Evolutionary conservation across 73 alveolate species (phyloP), one percentile per base, ranked within the genome.

Genomic region (Urostyla sp.): DNA sequence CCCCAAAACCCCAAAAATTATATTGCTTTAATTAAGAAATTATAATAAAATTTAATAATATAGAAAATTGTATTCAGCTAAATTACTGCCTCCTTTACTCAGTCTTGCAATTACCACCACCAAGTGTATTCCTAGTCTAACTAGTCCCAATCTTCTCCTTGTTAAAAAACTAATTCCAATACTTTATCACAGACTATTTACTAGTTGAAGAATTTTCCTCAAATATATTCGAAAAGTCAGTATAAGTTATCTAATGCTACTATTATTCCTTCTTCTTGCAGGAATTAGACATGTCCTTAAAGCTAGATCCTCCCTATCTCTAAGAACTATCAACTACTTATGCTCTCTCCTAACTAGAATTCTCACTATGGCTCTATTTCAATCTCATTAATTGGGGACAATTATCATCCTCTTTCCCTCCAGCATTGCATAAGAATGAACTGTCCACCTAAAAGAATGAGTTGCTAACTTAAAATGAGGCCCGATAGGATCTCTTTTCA

Each of bases 131-230:
- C 20, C 51, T 50, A 20, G 10, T 50, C 31, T 13, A 7, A 10
- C 11, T 27, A 21, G 7, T 59, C 23, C 10, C 18, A 13, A 16
- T 21, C 5, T 7, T 21, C 7, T 37, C 27, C 15, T 37, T 40
- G 44, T 44, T 44, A 32, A 66, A 66, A 34, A 43, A 66, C 46
- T 66, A n/a, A 16, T 66, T 66, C 80, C 80, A 66, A 27, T 66
- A 66, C 43, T 66, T 66, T 4, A 40, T 40, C 6, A 66, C 66
- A 40, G 66, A 40, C 4, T 37, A 40, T 24, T 66, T 66, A 46
- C 80, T 66, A 15, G 80, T 43, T 18, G 80, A 66, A 18, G 37
- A 27, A 7, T 44, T 18, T 44, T 13, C 11, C 8, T 8, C n/a
- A 2, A 40, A 59, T 34, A 32, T 20, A 13, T 10, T 40, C 51